Evolutionary conservation across 177 flowering plant genomes (phyloP).

Genomic region (Tripterygium wilfordii): DNA sequence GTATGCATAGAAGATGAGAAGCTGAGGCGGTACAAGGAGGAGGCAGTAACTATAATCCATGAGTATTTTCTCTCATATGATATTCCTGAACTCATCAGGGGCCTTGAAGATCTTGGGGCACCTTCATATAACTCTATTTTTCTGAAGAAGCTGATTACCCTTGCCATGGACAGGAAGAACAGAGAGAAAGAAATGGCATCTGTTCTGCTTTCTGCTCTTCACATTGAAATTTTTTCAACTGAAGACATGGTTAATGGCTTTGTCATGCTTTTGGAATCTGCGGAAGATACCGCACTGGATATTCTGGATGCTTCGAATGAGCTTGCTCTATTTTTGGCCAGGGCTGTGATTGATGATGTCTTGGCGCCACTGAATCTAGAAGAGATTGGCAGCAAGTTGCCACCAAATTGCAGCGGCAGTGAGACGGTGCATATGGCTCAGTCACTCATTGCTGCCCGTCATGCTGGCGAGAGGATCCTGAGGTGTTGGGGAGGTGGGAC

Average conservation of each 20-base stretch:
- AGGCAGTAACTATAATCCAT: slow-evolving; percentile 77
- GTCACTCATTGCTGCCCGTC: slow-evolving; percentile 76
- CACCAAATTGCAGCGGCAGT: slow-evolving; percentile 65
- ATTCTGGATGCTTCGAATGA: slow-evolving; percentile 91
- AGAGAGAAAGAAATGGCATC: slow-evolving; percentile 98
- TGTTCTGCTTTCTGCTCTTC: slow-evolving; percentile 84
- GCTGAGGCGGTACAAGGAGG: slow-evolving; percentile 64
- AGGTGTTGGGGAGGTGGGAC: slow-evolving; percentile 99
- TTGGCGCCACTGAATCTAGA: slow-evolving; percentile 86
- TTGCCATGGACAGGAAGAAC: slow-evolving; percentile 98
- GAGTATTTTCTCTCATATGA: slow-evolving; percentile 97
- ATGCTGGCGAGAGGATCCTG: slow-evolving; percentile 94
- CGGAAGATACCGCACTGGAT: slow-evolving; percentile 95
- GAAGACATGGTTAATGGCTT: slow-evolving; percentile 90
- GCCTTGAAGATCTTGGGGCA: slow-evolving; percentile 76
- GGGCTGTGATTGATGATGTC: slow-evolving; percentile 97
- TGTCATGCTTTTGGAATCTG: slow-evolving; percentile 85
- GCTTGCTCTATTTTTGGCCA: slow-evolving; percentile 80
- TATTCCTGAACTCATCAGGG: slow-evolving; percentile 85
- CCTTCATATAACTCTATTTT: slow-evolving; percentile 78
- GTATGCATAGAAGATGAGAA: slow-evolving; percentile 34
- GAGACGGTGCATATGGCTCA: slow-evolving; percentile 87
- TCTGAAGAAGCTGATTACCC: slow-evolving; percentile 83
- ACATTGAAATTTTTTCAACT: slow-evolving; percentile 87
- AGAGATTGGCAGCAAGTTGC: slow-evolving; percentile 66